A percentile compares a stretch with the other conserved stretches of the same genome.
These are phyloP conservation scores for Sanghuangporus baumii DNA, from an alignment of 1,284 basidiomycete species.

Conservation along the genomic window DNA sequence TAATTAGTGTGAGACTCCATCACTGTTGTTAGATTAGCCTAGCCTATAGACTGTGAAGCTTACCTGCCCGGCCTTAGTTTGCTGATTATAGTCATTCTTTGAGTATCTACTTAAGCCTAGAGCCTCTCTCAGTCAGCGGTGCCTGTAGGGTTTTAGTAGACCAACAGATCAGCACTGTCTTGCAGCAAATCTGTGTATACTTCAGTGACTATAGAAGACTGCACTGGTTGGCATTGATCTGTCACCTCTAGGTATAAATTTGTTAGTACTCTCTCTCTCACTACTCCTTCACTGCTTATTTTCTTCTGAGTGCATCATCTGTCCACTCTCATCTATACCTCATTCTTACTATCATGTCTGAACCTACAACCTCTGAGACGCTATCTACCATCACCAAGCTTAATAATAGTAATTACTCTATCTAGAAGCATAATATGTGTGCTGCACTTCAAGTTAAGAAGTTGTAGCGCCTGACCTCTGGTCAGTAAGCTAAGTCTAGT, in stretches of 20 bases:
- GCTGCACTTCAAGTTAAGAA: background rate
- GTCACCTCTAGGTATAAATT: background rate
- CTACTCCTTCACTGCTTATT: background rate
- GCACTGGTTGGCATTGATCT: background rate
- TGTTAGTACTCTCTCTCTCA: background rate
- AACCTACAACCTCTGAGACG: background rate
- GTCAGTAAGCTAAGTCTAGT: background rate
- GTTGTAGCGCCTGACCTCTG: background rate
- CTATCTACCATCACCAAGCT: background rate
- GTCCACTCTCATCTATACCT: background rate
- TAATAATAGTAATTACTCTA: background rate
- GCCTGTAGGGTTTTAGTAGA: background rate
- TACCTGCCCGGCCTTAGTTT: background rate
- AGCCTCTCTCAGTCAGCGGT: conserved; percentile 7
- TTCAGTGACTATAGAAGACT: background rate
- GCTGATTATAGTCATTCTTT: background rate
- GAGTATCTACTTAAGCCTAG: conserved; percentile 1
- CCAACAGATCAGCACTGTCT: conserved; percentile 9
- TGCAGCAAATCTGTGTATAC: background rate
- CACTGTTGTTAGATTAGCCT: too few species aligned
- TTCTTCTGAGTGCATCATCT: too few species aligned
- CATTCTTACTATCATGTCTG: background rate
- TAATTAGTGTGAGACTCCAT: too few species aligned
- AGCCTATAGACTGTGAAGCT: too few species aligned
- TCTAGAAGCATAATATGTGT: background rate